Evolutionary conservation across 768 basidiomycete genomes (phyloP), one percentile per base, ranked within the genome.

Genomic region (Lactarius deliciosus): DNA sequence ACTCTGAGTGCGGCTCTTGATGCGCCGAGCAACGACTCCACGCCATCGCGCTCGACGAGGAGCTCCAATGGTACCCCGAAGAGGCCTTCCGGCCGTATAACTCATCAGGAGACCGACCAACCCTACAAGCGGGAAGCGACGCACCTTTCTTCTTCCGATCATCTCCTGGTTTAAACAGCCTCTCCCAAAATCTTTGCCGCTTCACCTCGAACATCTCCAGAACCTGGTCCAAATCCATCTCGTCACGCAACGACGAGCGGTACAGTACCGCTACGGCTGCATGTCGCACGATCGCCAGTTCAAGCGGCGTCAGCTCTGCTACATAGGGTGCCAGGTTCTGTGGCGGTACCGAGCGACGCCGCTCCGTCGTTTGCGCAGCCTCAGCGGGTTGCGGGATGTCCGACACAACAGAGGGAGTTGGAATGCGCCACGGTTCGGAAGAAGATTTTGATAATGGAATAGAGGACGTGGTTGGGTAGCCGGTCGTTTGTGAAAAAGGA

Each of bases 121-220:
- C 11, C 22, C 5, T 18, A 62, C 22, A 45, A 8, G 30, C 41
- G 16, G 32, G 32, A 60, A 36, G 30, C 41, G 7, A 77, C 80
- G 28, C 66, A 88, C 91, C 90, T 77, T 93, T 92, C 79, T 91
- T 92, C 79, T 96, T 96, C 85, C 96, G 93, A 68, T 94, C 89
- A 36, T 83, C 85, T 22, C 84, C 75, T 13, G 22, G 0, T 76
- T 97, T 98, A 81, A 99, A 98, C 22, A 98, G 76, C 77, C 94
- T 94, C 70, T 91, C 91, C 95, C 95, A 99, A 78, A 97, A 97
- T 25, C 90, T 90, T 65, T 86, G 88, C 82, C 96, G 97, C 82
- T 96, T 92, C 22, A 81, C 82, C 76, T 98, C 96, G 38, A 99
- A 86, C 75, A 96, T 81, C 77, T 98, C 96, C 70, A 98, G 76